Percentiles rank a stretch among this genome's conserved stretches.
Conservation (phyloP, 2,329 filamentous ascomycete species). For the Penicillium rolfsii region DNA sequence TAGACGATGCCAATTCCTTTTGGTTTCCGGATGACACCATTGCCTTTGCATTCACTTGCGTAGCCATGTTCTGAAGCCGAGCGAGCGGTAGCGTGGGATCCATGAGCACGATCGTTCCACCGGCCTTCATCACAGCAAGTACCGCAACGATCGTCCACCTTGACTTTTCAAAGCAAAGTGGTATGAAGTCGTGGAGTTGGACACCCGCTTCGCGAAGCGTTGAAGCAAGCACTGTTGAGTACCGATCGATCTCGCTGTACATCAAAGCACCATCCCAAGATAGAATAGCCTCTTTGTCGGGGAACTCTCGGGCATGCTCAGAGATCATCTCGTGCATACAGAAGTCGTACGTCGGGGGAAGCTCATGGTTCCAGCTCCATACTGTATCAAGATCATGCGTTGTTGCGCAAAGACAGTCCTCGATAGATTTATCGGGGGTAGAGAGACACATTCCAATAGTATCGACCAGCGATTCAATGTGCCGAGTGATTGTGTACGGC, state of each 20-base stretch:
- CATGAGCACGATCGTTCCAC: constrained; percentile 38
- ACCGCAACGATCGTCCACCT: constrained; percentile 40
- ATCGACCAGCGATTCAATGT: constrained; percentile 50
- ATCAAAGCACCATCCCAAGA: constrained; percentile 41
- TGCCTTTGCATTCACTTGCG: constrained; percentile 34
- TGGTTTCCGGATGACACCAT: constrained; percentile 39
- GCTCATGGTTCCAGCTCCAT: constrained; percentile 53
- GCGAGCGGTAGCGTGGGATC: constrained; percentile 40
- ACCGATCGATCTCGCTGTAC: constrained; percentile 38
- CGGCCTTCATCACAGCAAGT: constrained; percentile 39
- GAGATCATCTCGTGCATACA: constrained; percentile 55
- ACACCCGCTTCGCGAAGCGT: constrained; percentile 35
- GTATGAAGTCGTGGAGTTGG: constrained; percentile 32
- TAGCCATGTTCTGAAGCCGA: constrained; percentile 39
- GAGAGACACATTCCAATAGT: constrained; percentile 42
- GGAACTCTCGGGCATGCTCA: constrained; percentile 28
- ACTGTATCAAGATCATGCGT: constrained; percentile 48
- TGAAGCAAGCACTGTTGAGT: constrained; percentile 38
- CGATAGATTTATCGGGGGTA: constrained; percentile 34
- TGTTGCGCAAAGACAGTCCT: constrained; percentile 39
- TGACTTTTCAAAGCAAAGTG: constrained; percentile 41
- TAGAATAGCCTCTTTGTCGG: constrained; percentile 34
- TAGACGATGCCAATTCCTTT: constrained; percentile 30
- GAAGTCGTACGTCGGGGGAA: constrained; percentile 49
- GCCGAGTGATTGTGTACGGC: constrained; percentile 48